Evolutionary conservation across 164 flowering plant species (phyloP), one percentile per base, ranked within the genome.

Genomic region (Chloranthus sessilifolius): DNA sequence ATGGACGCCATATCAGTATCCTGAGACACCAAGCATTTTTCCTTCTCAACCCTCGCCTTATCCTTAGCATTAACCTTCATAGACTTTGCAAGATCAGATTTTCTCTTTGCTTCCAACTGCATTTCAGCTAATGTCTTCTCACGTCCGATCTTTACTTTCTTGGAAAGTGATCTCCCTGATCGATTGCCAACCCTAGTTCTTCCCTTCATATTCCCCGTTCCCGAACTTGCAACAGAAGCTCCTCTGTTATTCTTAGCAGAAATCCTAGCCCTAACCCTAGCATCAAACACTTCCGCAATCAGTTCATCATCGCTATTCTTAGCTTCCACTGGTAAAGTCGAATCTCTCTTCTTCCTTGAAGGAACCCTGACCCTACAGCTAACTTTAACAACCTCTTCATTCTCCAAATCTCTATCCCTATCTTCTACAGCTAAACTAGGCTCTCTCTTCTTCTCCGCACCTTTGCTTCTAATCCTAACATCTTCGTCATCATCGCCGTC

Each of bases 61-160:
- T n/a, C n/a, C 33, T 17, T 42, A 27, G 26, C n/a, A 16, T 27
- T 27, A 20, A 38, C 25, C 46, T 39, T 51, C n/a, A n/a, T n/a
- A n/a, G n/a, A n/a, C n/a, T n/a, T n/a, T n/a, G n/a, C n/a, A n/a
- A n/a, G n/a, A n/a, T n/a, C n/a, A 5, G 7, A 20, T 42, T 25
- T 48, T 16, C 11, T 33, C 29, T 49, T 50, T 25, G 41, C 9
- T 11, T 27, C 40, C 26, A 62, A 27, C 50, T 78, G 75, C 73
- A 85, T 70, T 68, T 82, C 74, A 1, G 92, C 87, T 59, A 85
- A 63, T 0, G 97, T 89, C 88, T 73, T 69, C 41, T 76, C 83
- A 19, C 62, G 70, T 23, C n/a, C 54, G 8, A 27, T 29, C 48
- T 63, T 63, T 19, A 20, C 62, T 55, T 48, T 71, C 70, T 56